A percentile compares a stretch with the other conserved stretches of the same genome.
Evolutionary conservation across 1,139 yeast genomes (phyloP).

Genomic region (Yamadazyma spencermartinsiae): DNA sequence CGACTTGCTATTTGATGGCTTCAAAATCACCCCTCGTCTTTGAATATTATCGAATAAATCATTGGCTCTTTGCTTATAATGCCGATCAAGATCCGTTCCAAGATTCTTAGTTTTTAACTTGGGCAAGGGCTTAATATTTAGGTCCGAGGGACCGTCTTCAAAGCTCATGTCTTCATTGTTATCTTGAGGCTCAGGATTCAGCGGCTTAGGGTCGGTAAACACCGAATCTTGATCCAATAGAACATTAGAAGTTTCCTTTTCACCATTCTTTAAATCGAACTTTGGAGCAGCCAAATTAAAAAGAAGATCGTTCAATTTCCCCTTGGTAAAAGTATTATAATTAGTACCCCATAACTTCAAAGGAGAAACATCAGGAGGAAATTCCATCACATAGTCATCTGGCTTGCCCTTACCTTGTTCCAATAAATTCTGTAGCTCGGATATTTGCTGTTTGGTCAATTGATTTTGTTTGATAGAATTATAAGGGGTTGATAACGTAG

Average conservation of each 20-base stretch:
- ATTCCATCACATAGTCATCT: constrained; percentile 11
- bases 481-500: constrained; percentile 39
- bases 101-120: constrained; percentile 33
- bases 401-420: constrained; percentile 18
- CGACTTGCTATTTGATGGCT: constrained; percentile 12
- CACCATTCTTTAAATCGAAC: constrained; percentile 6
- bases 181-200: background rate
- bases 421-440: constrained; percentile 23
- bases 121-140: constrained; percentile 16
- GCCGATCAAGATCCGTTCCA: constrained; percentile 35
- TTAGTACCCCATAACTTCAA: constrained; percentile 39
- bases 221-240: constrained; percentile 1
- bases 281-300: constrained; percentile 25
- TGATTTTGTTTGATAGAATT: constrained; percentile 15
- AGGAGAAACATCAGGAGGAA: constrained; percentile 29
- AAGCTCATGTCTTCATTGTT: background rate
- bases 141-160: background rate
- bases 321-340: constrained; percentile 46
- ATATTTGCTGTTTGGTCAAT: constrained; percentile 24
- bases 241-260: background rate
- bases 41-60: constrained; percentile 42
- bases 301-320: constrained; percentile 33
- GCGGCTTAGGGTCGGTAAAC: background rate
- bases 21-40: constrained; percentile 25
- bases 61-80: constrained; percentile 41